Conservation (phyloP, 2,329 filamentous ascomycete genomes). For the Hypoxylon sp. region DNA sequence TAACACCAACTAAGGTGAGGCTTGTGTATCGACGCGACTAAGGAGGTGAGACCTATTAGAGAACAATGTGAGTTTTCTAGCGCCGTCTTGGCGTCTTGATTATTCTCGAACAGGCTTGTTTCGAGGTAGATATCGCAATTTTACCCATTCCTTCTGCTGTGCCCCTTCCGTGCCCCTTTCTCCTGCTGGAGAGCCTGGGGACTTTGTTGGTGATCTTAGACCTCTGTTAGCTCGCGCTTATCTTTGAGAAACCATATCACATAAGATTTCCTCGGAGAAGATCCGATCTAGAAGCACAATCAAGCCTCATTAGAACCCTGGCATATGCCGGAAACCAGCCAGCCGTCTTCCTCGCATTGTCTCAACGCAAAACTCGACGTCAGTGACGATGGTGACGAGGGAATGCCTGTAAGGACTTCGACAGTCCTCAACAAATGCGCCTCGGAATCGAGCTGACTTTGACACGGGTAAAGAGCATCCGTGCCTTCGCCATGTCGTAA, state of each 20-base stretch:
- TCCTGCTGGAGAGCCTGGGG: background rate
- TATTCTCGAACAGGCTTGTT: background rate
- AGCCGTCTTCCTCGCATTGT: background rate
- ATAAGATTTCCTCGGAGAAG: background rate
- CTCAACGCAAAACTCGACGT: background rate
- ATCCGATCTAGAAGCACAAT: background rate
- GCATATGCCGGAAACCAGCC: background rate
- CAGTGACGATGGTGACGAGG: background rate
- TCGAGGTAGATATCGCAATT: background rate
- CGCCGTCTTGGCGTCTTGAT: background rate
- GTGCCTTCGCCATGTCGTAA: background rate
- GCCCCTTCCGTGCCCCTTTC: conserved; percentile 9
- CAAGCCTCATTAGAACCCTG: background rate
- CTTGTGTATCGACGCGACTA: background rate
- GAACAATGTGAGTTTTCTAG: background rate
- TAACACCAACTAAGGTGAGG: conserved; percentile 16
- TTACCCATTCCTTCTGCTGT: conserved; percentile 6
- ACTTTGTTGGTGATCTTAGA: conserved; percentile 9
- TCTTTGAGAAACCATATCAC: conserved; percentile 6
- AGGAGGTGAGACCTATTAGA: background rate
- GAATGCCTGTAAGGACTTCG: background rate
- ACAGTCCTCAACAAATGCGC: background rate
- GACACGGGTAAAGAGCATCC: background rate
- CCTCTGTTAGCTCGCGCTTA: conserved; percentile 1
- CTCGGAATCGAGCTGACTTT: background rate